Evolutionary conservation across 495 filamentous ascomycete species (phyloP).

Genomic region (Aspergillus indologenus): DNA sequence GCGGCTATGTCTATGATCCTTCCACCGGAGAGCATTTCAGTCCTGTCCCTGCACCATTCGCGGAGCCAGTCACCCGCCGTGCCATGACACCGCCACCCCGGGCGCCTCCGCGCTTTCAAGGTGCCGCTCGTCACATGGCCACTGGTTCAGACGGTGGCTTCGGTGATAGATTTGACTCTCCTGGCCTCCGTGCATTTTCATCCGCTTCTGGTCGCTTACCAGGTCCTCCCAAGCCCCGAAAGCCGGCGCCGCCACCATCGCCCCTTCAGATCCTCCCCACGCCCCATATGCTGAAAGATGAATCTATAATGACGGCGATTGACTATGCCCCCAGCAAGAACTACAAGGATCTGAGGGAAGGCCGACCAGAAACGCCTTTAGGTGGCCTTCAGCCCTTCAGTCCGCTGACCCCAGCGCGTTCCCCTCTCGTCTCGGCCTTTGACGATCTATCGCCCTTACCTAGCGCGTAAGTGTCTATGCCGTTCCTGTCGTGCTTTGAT

Average conservation of each 20-base stretch:
- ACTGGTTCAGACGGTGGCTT: slow-evolving; percentile 46
- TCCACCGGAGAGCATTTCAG: slow-evolving; percentile 70
- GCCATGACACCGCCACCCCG: slow-evolving; percentile 96
- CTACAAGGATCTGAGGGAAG: slow-evolving; percentile 63
- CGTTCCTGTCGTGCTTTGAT: background rate
- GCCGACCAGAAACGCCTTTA: slow-evolving; percentile 76
- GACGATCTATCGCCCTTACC: slow-evolving; percentile 84
- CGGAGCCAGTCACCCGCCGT: slow-evolving; percentile 78
- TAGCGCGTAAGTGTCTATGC: slow-evolving; percentile 71
- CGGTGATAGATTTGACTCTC: slow-evolving; percentile 38
- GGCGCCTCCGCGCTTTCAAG: slow-evolving; percentile 68
- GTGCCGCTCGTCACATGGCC: slow-evolving; percentile 44
- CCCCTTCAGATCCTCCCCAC: slow-evolving; percentile 77
- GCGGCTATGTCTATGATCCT: slow-evolving; percentile 66
- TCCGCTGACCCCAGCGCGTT: slow-evolving; percentile 64
- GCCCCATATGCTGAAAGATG: slow-evolving; percentile 81
- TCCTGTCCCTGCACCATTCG: slow-evolving; percentile 61
- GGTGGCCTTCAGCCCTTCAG: slow-evolving; percentile 75
- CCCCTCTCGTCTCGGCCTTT: slow-evolving; percentile 75
- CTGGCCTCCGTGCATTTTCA: slow-evolving; percentile 62
- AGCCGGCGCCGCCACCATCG: slow-evolving; percentile 68
- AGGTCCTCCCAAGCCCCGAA: slow-evolving; percentile 49
- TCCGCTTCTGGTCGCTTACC: slow-evolving; percentile 60
- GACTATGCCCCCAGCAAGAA: slow-evolving; percentile 84
- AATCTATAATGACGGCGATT: slow-evolving; percentile 68